These are phyloP conservation scores for Phanerodontia chrysosporium DNA, from an alignment of 768 basidiomycete genomes.

Conservation along the genomic window DNA sequence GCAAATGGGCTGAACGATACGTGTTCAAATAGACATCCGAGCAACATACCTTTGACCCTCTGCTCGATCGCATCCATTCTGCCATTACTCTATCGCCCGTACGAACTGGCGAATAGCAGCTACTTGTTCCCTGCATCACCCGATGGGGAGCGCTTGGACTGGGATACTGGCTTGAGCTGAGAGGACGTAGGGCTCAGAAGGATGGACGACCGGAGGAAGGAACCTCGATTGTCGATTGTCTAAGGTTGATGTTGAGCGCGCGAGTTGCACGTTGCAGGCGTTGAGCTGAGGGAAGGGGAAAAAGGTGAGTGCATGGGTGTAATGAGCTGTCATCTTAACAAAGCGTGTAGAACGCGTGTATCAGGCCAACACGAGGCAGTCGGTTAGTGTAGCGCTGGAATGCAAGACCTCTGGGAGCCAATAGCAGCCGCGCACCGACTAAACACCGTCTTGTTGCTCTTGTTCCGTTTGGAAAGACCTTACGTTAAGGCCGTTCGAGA, in stretches of 20 bases:
- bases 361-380: conserved; percentile 17
- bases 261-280: not conserved
- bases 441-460: not conserved
- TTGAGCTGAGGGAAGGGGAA: not conserved
- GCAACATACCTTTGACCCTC: conserved; percentile 19
- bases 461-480: not conserved
- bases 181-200: not conserved
- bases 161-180: not conserved
- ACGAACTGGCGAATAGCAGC: conserved; percentile 17
- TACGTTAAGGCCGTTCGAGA: not conserved
- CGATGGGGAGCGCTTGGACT: not conserved
- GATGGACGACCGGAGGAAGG: conserved; percentile 5
- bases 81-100: conserved; percentile 18
- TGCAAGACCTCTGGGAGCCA: not conserved
- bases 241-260: not conserved
- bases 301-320: conserved; percentile 8
- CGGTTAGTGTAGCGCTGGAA: conserved; percentile 3
- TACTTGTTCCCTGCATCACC: conserved; percentile 21
- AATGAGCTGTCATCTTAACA: not conserved
- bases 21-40: not conserved
- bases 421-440: conserved; percentile 2
- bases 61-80: conserved; percentile 20
- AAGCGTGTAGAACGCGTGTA: conserved; percentile 24
- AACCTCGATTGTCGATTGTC: conserved; percentile 13
- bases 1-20: not conserved